Conservation (phyloP, 208 protist genomes). For the Leishmania tropica region DNA sequence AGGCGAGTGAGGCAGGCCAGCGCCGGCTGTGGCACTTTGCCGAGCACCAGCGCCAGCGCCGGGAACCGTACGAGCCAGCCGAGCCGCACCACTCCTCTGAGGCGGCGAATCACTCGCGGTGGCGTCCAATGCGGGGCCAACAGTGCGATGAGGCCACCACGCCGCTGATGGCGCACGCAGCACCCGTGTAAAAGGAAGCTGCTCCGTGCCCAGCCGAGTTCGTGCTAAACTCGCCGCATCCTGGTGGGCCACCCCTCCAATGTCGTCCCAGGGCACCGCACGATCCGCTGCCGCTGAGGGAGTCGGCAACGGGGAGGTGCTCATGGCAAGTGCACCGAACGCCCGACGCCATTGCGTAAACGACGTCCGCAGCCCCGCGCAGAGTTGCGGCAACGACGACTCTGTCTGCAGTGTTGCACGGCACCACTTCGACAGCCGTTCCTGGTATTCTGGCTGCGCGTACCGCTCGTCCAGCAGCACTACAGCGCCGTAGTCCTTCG, state of each 20-base stretch:
- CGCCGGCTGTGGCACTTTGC: not conserved
- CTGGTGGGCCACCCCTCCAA: not conserved
- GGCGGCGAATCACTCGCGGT: not conserved
- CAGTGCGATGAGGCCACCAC: not conserved
- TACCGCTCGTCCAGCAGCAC: slow-evolving; percentile 93
- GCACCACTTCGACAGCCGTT: slow-evolving; percentile 67
- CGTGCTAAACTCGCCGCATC: not conserved
- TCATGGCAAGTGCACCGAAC: slow-evolving; percentile 1
- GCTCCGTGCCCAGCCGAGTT: slow-evolving; percentile 21
- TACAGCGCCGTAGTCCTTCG: slow-evolving; percentile 94
- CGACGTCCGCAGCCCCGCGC: slow-evolving; percentile 1
- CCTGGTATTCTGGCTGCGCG: slow-evolving; percentile 31
- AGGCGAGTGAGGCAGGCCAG: slow-evolving; percentile 18
- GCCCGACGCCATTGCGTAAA: slow-evolving; percentile 20
- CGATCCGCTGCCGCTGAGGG: not conserved
- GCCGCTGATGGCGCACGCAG: slow-evolving; percentile 2
- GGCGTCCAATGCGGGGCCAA: not conserved
- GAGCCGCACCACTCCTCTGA: not conserved
- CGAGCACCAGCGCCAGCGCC: not conserved
- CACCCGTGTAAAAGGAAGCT: slow-evolving; percentile 29
- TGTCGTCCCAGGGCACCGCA: not conserved
- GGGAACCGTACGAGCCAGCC: not conserved
- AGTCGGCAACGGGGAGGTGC: not conserved
- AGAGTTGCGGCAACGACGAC: slow-evolving; percentile 20
- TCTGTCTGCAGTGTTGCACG: slow-evolving; percentile 38